These are phyloP conservation scores for Arthrobotrys iridis DNA, from an alignment of 2,329 filamentous ascomycete species.

Conservation along the genomic window DNA sequence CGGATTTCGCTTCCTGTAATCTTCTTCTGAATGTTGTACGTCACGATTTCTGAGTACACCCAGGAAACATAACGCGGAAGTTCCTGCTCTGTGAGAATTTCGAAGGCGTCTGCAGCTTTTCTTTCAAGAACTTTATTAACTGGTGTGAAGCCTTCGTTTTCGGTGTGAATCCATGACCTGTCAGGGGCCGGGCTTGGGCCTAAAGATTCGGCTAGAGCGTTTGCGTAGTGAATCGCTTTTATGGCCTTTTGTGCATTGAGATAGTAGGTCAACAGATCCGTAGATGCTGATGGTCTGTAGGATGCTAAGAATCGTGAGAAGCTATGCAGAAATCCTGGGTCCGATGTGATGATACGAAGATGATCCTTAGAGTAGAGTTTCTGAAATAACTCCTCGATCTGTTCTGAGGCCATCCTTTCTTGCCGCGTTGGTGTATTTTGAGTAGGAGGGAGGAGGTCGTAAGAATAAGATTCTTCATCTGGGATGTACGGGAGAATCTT, in stretches of 20 bases:
- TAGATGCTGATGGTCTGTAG: conserved; percentile 68
- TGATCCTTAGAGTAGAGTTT: conserved; percentile 74
- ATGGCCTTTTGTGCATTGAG: conserved; percentile 76
- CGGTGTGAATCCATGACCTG: conserved; percentile 67
- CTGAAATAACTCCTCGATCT: conserved; percentile 72
- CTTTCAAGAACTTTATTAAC: conserved; percentile 70
- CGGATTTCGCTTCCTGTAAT: conserved; percentile 74
- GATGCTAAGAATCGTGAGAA: conserved; percentile 75
- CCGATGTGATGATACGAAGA: conserved; percentile 72
- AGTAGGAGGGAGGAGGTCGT: conserved; percentile 56
- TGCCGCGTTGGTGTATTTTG: conserved; percentile 19
- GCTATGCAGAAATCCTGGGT: conserved; percentile 70
- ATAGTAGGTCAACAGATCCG: conserved; percentile 76
- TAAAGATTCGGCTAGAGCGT: conserved; percentile 71
- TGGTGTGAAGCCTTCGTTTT: conserved; percentile 66
- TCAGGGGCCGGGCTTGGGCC: conserved; percentile 64
- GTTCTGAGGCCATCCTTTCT: neutral
- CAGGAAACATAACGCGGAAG: conserved; percentile 77
- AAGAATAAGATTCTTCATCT: conserved; percentile 47
- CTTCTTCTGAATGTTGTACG: conserved; percentile 69
- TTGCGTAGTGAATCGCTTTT: conserved; percentile 75
- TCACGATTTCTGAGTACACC: conserved; percentile 75
- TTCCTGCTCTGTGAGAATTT: conserved; percentile 73
- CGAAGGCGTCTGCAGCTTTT: conserved; percentile 73
- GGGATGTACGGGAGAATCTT: conserved; percentile 46